Base-by-base conservation (phyloP, 179 eudicot genomes). In the Dionaea muscipula region DNA sequence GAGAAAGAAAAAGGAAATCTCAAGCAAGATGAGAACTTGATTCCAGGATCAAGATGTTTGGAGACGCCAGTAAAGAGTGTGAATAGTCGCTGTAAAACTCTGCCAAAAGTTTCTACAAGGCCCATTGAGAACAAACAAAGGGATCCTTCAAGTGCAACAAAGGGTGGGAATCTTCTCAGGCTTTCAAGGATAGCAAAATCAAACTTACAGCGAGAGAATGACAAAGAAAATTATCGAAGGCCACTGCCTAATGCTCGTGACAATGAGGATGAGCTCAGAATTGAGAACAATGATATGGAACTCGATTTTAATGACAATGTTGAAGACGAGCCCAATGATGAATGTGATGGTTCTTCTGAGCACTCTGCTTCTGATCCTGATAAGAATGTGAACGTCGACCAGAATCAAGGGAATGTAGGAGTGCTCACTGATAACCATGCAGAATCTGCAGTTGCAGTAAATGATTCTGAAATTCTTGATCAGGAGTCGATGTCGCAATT, bases 251-350 rank as follows among this genome's bases (percentile, higher is more conserved):
- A 75, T 68, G 77, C 73, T 62, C 26, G 74, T 51, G 81, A 82
- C 59, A 81, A 87, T 71, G 89, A 88, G 65, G 74, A 79, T 53
- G 99, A 88, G 61, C 77, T 93, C 61, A 79, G 84, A 58, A 84
- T 93, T 63, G 96, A 93, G 47, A 82, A 93, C 70, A 84, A 82
- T 28, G 99, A 93, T 66, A 93, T 93, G 99, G 99, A 93, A 57
- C 96, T 93, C 26, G 99, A 93, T 74, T 93, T 93, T 70, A 60
- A 77, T 65, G 99, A 93, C 72, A 82, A 79, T 62, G 65, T 56
- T 36, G 96, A 88, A 58, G 96, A 87, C 47, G 93, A 91, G 17
- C 49, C 80, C 46, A 77, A 71, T 13, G 98, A 84, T 60, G 96
- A 93, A 36, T 66, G 68, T 59, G 95, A 90, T 62, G 81, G 71